Percentiles rank a stretch among this genome's conserved stretches.
These are phyloP conservation scores for Mortierella sp. DNA, from an alignment of 371 early-diverging fungal species.

Conservation along the genomic window DNA sequence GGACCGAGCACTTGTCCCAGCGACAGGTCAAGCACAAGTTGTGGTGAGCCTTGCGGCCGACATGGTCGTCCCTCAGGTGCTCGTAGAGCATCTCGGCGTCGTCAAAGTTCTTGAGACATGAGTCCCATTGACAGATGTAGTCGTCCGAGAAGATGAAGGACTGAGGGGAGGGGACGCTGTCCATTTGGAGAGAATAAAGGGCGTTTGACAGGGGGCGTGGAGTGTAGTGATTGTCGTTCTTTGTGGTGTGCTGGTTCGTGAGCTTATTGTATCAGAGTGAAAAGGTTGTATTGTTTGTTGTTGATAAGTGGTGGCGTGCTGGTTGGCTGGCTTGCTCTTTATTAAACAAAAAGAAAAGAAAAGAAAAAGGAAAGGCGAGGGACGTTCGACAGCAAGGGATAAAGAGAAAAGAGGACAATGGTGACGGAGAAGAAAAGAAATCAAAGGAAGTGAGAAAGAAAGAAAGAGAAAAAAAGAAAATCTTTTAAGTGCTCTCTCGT, in stretches of 20 bases:
- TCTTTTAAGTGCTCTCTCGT: background rate
- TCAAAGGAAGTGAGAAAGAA: too few relatives aligned
- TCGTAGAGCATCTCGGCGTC: slow-evolving; percentile 87
- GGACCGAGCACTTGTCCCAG: slow-evolving; percentile 87
- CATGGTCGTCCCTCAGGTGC: slow-evolving; percentile 90
- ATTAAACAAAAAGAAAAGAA: background rate
- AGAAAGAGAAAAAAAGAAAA: background rate
- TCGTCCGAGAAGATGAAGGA: slow-evolving; percentile 55
- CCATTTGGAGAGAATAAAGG: slow-evolving; percentile 7
- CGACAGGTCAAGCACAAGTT: slow-evolving; percentile 90
- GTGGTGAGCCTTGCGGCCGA: slow-evolving; percentile 91
- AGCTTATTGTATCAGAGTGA: background rate
- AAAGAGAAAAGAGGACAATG: too few relatives aligned
- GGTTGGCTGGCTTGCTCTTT: too few relatives aligned
- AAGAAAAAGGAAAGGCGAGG: too few relatives aligned
- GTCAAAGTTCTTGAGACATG: slow-evolving; percentile 66
- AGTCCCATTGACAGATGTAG: slow-evolving; percentile 65
- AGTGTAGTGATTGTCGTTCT: background rate
- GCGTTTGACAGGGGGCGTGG: background rate
- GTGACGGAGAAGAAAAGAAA: background rate
- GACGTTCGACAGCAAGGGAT: too few relatives aligned
- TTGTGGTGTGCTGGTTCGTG: background rate
- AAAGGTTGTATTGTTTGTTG: background rate
- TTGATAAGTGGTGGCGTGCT: background rate
- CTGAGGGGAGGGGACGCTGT: slow-evolving; percentile 18